These are phyloP conservation scores for Petrea volubilis DNA, from an alignment of 257 asterid species.

Conservation along the genomic window DNA sequence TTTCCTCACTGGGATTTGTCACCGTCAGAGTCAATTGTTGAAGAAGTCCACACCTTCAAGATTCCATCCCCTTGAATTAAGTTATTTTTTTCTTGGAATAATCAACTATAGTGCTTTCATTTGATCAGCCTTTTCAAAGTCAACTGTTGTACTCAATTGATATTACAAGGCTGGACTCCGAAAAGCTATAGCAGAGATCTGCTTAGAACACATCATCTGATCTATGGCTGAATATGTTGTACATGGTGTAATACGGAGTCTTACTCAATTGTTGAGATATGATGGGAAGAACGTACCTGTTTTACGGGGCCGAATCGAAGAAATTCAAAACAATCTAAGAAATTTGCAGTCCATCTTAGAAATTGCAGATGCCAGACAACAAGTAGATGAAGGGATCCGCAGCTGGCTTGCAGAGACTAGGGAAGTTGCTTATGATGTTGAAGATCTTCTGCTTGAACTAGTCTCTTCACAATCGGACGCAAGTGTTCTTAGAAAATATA, in stretches of 20 bases:
- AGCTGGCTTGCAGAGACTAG: slow-evolving; percentile 50
- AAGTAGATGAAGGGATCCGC: slow-evolving; percentile 37
- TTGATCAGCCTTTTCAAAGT: slow-evolving; percentile 6
- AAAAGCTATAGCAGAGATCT: not conserved
- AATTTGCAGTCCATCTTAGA: slow-evolving; percentile 44
- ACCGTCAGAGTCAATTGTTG: no score
- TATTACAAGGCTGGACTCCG: not conserved
- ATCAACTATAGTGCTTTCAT: not conserved
- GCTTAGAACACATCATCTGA: no score
- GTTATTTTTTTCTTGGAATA: not conserved
- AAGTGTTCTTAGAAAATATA: slow-evolving; percentile 13
- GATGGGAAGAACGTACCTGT: slow-evolving; percentile 28
- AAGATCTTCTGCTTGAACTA: slow-evolving; percentile 37
- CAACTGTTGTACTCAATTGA: not conserved
- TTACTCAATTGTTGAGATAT: slow-evolving; percentile 23
- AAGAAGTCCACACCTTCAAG: no score
- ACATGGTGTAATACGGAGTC: slow-evolving; percentile 25
- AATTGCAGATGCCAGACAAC: slow-evolving; percentile 49
- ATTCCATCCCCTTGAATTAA: not conserved
- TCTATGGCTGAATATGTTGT: slow-evolving; percentile 46
- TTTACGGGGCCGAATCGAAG: slow-evolving; percentile 32
- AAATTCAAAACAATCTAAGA: slow-evolving; percentile 40
- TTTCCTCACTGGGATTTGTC: no score
- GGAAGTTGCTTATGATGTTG: slow-evolving; percentile 46
- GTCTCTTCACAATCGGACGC: slow-evolving; percentile 23